These are phyloP conservation scores for Starmera dryadoides DNA, from an alignment of 805 yeast genomes.

Conservation along the genomic window DNA sequence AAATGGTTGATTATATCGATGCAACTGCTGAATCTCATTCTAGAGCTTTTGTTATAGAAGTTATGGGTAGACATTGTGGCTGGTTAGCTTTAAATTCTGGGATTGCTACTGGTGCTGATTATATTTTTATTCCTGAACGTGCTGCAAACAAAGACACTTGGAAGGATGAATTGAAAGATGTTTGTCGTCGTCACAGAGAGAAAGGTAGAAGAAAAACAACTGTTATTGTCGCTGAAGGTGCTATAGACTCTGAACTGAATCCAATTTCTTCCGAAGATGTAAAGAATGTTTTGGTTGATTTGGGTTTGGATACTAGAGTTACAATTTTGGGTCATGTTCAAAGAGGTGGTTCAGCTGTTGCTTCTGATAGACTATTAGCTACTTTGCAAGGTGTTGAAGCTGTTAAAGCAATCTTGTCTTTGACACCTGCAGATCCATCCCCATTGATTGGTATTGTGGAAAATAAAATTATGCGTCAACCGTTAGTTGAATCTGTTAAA, in stretches of 20 bases:
- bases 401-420: constrained; percentile 81
- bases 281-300: constrained; percentile 69
- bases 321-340: constrained; percentile 97
- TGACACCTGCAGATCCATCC: constrained; percentile 86
- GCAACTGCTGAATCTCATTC: constrained; percentile 97
- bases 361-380: constrained; percentile 85
- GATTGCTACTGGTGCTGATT: constrained; percentile 93
- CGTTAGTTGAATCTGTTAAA: constrained; percentile 84
- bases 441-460: constrained; percentile 90
- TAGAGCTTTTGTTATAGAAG: constrained; percentile 95
- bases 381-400: constrained; percentile 98
- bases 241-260: constrained; percentile 71
- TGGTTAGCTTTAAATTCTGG: constrained; percentile 99
- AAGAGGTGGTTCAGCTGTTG: constrained; percentile 98
- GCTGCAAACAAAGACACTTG: constrained; percentile 73
- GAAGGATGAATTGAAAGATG: constrained; percentile 71
- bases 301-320: constrained; percentile 91
- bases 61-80: constrained; percentile 99
- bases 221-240: constrained; percentile 98
- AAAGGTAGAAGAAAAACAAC: constrained; percentile 92
- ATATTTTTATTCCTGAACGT: constrained; percentile 87
- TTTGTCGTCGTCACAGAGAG: constrained; percentile 71
- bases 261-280: constrained; percentile 81
- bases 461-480: constrained; percentile 78
- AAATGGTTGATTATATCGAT: constrained; percentile 92